Percentiles rank a stretch among this genome's conserved stretches.
Evolutionary conservation across 1,284 basidiomycete genomes (phyloP).

Genomic region (Moesziomyces globuligerus): DNA sequence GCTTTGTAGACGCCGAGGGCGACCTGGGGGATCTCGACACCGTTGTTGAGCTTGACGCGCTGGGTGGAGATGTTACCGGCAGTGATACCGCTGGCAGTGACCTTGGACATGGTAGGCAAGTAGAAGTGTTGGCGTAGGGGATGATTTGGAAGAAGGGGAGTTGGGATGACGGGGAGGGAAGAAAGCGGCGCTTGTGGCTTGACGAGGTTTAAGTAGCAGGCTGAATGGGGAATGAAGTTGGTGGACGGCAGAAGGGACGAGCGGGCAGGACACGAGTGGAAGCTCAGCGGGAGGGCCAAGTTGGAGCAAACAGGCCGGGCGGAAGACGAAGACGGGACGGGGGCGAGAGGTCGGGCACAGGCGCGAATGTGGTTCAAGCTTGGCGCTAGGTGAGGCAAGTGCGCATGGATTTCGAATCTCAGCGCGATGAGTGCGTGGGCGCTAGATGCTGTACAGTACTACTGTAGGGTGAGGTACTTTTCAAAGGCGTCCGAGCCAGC

Average conservation of each 20-base stretch:
- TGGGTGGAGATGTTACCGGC: constrained; percentile 61
- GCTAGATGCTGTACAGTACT: too few species aligned
- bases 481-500: too few species aligned
- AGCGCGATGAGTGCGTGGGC: too few species aligned
- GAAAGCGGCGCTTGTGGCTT: constrained; percentile 16
- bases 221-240: constrained; percentile 1
- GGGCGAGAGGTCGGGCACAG: too few species aligned
- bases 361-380: too few species aligned
- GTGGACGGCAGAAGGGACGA: constrained; percentile 3
- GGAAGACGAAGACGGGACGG: too few species aligned
- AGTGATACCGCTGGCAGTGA: constrained; percentile 41
- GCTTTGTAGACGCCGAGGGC: constrained; percentile 67
- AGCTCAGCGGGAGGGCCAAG: too few species aligned
- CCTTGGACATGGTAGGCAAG: constrained; percentile 42
- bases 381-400: too few species aligned
- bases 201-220: constrained; percentile 34
- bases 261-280: constrained; percentile 2
- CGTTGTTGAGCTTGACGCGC: constrained; percentile 63
- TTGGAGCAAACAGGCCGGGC: too few species aligned
- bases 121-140: too few species aligned
- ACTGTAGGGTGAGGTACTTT: too few species aligned
- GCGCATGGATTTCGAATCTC: too few species aligned
- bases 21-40: constrained; percentile 62
- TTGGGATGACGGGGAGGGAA: constrained; percentile 12
- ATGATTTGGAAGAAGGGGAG: constrained; percentile 4